Conservation (phyloP, 2,329 filamentous ascomycete species). For the Aspergillus sp. region DNA sequence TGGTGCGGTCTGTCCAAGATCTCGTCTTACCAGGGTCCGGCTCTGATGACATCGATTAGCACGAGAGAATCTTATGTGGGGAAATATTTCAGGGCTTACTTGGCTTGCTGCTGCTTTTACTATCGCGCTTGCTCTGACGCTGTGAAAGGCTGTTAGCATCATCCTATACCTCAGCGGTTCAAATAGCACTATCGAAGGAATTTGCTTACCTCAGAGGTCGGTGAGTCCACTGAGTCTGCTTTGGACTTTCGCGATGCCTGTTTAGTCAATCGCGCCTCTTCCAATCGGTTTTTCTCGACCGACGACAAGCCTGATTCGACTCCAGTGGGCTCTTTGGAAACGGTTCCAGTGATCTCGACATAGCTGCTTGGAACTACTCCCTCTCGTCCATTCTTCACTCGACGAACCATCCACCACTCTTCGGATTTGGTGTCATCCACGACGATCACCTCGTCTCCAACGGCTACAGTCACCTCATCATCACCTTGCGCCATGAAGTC, state of each 20-base stretch:
- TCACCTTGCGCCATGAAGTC: slow-evolving; percentile 96
- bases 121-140: slow-evolving; percentile 63
- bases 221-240: slow-evolving; percentile 50
- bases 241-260: slow-evolving; percentile 65
- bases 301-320: slow-evolving; percentile 60
- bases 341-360: slow-evolving; percentile 75
- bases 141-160: slow-evolving; percentile 66
- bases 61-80: not conserved
- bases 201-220: slow-evolving; percentile 64
- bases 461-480: slow-evolving; percentile 88
- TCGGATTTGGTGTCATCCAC: slow-evolving; percentile 88
- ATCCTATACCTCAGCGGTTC: slow-evolving; percentile 35
- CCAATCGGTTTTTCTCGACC: slow-evolving; percentile 70
- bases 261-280: slow-evolving; percentile 79
- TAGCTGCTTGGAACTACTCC: slow-evolving; percentile 97
- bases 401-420: slow-evolving; percentile 96
- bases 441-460: slow-evolving; percentile 85
- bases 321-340: slow-evolving; percentile 51
- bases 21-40: slow-evolving; percentile 79
- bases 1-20: slow-evolving; percentile 91
- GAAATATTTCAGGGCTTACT: slow-evolving; percentile 52
- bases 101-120: slow-evolving; percentile 63
- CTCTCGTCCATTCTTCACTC: slow-evolving; percentile 86
- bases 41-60: slow-evolving; percentile 47
- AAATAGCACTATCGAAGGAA: no score